Evolutionary conservation across 345 rosid genomes (phyloP).

Genomic region (Euphorbia pulcherrima): DNA sequence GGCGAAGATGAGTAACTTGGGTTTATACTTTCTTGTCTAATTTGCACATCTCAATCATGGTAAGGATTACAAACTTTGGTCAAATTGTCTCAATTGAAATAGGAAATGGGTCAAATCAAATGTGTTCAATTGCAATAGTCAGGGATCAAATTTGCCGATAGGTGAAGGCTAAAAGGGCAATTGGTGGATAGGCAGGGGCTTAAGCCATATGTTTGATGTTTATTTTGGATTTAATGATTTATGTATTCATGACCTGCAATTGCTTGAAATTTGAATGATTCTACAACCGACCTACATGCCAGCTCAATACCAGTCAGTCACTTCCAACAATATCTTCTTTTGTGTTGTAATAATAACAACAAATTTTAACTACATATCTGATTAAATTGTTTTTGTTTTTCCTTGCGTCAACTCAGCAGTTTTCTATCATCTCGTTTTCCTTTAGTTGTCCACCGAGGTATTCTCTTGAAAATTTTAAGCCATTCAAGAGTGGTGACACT

Average conservation of each 20-base stretch:
- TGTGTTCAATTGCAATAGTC: too few species aligned
- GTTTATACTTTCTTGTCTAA: too few species aligned
- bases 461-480: not conserved
- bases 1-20: too few species aligned
- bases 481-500: not conserved
- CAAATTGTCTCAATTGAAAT: too few species aligned
- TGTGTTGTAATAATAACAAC: too few species aligned
- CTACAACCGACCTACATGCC: not conserved
- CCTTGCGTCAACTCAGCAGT: not conserved
- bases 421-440: not conserved
- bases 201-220: not conserved
- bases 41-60: too few species aligned
- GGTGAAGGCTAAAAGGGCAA: too few species aligned
- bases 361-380: not conserved
- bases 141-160: too few species aligned
- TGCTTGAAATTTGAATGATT: not conserved
- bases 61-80: too few species aligned
- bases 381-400: not conserved
- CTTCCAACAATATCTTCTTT: not conserved
- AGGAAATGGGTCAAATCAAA: too few species aligned
- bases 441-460: not conserved
- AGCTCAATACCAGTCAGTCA: too few species aligned
- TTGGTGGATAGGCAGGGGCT: too few species aligned
- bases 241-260: not conserved
- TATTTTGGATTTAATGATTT: not conserved